These are phyloP conservation scores for Cyberlindnera sargentensis DNA, from an alignment of 805 yeast genomes.

Conservation along the genomic window DNA sequence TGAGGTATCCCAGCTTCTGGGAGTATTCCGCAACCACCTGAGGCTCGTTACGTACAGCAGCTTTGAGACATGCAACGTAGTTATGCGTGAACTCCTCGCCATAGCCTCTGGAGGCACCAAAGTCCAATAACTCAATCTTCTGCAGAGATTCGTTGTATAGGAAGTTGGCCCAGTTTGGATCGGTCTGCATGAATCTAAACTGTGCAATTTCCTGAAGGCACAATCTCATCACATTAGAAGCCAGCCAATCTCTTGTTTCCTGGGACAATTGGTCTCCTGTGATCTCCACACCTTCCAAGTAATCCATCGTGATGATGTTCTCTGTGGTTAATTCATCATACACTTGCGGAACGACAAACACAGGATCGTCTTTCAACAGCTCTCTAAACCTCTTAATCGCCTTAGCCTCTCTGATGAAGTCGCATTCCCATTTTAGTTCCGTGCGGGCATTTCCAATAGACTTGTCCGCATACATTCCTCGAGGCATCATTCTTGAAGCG, in stretches of 20 bases:
- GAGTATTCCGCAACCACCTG: conserved; percentile 59
- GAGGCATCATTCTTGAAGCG: conserved; percentile 82
- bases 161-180: conserved; percentile 99
- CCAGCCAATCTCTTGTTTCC: conserved; percentile 71
- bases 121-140: conserved; percentile 82
- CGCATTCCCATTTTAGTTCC: conserved; percentile 97
- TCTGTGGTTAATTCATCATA: conserved; percentile 70
- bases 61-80: conserved; percentile 66
- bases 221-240: conserved; percentile 77
- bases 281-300: conserved; percentile 76
- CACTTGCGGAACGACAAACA: conserved; percentile 76
- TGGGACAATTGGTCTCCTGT: conserved; percentile 72
- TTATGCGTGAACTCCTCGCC: conserved; percentile 56
- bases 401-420: conserved; percentile 82
- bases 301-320: conserved; percentile 85
- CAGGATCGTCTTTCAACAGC: conserved; percentile 50
- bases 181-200: conserved; percentile 94
- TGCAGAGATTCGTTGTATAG: conserved; percentile 65
- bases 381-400: conserved; percentile 63
- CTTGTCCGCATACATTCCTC: conserved; percentile 85
- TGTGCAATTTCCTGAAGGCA: conserved; percentile 80
- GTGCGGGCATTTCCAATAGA: conserved; percentile 89
- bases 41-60: conserved; percentile 66
- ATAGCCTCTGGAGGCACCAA: conserved; percentile 90
- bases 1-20: conserved; percentile 72